Base-by-base conservation (phyloP, 345 rosid species). In the Nasturtium officinale region DNA sequence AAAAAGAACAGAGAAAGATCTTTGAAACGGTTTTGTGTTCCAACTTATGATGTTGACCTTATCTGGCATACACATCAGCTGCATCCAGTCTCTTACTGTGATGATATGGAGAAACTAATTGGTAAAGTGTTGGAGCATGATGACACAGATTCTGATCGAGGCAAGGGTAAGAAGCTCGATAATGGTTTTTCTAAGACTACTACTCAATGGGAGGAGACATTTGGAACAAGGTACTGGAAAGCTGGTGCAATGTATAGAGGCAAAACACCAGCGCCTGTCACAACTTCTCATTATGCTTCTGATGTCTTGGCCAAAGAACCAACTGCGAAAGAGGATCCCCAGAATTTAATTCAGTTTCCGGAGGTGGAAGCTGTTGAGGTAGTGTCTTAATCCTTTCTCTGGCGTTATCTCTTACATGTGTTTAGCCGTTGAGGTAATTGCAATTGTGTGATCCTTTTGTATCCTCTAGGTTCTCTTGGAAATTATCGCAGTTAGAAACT, bases 11-110 rank as follows among this genome's bases (percentile, higher is more conserved):
- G 56, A 76, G 89, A 92, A 82, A 84, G 65, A 58, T 92, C 94
- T 30, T 45, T 86, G 5, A 87, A 57, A 10, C 77, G 83, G 53
- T 92, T 95, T 65, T 84, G 90, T 70, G 98, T 95, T 65, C 99
- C 99, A 9, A 95, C 99, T 66, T 95, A 95, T 69, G 99, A 95
- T 82, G 72, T 95, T 65, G 98, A 95, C 82, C 94, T 91, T 61
- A 89, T 95, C 37, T 95, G 99, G 99, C 99, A 95, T 69, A 87
- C 98, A 29, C 99, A 95, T 75, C 99, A 95, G 81, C 73, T 95
- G 83, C 91, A 92, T 67, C 92, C 97, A 7, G 79, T 78, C 60
- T 79, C 88, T 59, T 95, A 95, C 82, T 84, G 87, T 71, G 77
- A 82, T 65, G 93, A 95, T 77, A 20, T 95, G 76, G 79, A 32